A percentile compares a stretch with the other conserved stretches of the same genome.
These are phyloP conservation scores for Asparagopsis taxiformis DNA, from an alignment of 31 red algal species.

Conservation along the genomic window DNA sequence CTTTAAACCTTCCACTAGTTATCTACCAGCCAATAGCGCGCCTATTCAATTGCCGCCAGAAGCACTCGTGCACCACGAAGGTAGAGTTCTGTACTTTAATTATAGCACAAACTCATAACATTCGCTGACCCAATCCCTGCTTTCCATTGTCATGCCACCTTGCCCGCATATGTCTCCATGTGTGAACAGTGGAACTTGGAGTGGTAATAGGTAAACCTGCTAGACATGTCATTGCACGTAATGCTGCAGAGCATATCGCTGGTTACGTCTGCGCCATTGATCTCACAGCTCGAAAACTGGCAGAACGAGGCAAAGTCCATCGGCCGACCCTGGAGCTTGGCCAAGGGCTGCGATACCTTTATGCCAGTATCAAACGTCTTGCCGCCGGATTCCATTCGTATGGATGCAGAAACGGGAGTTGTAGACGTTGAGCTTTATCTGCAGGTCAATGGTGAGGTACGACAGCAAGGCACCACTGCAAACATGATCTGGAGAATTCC, in stretches of 20 bases:
- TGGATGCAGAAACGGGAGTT: slow-evolving; percentile 27
- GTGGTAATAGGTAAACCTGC: slow-evolving; percentile 73
- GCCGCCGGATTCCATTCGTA: slow-evolving; percentile 32
- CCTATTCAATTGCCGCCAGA: slow-evolving; percentile 43
- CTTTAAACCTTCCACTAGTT: slow-evolving; percentile 58
- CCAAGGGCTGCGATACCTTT: slow-evolving; percentile 85
- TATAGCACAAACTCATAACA: no score
- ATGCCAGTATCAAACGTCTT: slow-evolving; percentile 56
- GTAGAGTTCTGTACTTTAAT: no score
- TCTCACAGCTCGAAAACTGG: slow-evolving; percentile 82
- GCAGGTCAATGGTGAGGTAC: slow-evolving; percentile 71
- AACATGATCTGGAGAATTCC: slow-evolving; percentile 85
- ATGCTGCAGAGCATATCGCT: slow-evolving; percentile 51
- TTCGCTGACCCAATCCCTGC: not conserved
- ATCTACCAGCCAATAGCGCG: slow-evolving; percentile 20
- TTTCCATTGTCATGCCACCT: slow-evolving; percentile 1
- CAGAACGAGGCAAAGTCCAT: slow-evolving; percentile 68
- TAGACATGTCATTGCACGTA: slow-evolving; percentile 13
- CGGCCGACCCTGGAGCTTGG: slow-evolving; percentile 80
- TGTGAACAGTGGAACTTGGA: slow-evolving; percentile 33
- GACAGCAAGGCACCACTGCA: slow-evolving; percentile 54
- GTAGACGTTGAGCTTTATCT: slow-evolving; percentile 61
- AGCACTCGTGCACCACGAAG: slow-evolving; percentile 65
- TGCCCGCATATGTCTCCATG: not conserved
- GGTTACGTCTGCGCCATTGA: slow-evolving; percentile 83